phyloP scores from a whole-genome alignment of 352 stramenopile species.

The Globisporangium irregulare region DNA sequence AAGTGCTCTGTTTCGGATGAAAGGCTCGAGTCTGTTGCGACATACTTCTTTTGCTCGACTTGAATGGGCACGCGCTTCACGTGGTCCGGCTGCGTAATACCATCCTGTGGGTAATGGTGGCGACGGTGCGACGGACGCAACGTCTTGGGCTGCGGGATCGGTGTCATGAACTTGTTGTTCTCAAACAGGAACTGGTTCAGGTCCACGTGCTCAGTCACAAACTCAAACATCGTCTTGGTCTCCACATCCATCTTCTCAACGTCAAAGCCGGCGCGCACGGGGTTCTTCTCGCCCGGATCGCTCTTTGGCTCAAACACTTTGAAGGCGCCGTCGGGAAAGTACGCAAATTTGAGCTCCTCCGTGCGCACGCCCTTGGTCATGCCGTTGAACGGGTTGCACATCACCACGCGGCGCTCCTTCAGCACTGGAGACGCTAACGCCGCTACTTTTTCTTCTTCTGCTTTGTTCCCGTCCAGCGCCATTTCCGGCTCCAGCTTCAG shows the following conservation, averaged over 20 bases:
- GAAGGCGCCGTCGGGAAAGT: conserved; percentile 58
- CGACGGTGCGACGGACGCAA: background rate
- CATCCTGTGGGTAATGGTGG: background rate
- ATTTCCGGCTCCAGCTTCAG: background rate
- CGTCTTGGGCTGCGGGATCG: conserved; percentile 5
- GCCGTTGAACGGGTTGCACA: conserved; percentile 74
- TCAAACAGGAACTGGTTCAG: conserved; percentile 74
- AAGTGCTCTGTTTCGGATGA: too few relatives aligned
- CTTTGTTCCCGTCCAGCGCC: conserved; percentile 14
- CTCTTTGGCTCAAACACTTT: conserved; percentile 54
- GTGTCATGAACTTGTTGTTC: conserved; percentile 58
- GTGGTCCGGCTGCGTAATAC: background rate
- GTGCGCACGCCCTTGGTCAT: conserved; percentile 64
- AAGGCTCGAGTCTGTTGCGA: background rate
- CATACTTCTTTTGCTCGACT: background rate
- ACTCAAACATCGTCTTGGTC: conserved; percentile 43
- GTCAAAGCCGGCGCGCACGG: conserved; percentile 56
- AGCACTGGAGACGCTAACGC: conserved; percentile 16
- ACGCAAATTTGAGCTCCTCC: conserved; percentile 73
- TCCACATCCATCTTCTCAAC: conserved; percentile 53
- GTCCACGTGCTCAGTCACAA: conserved; percentile 53
- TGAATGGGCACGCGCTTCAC: conserved; percentile 15
- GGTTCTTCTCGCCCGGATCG: conserved; percentile 53
- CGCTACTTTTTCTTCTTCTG: conserved; percentile 16
- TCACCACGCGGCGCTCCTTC: conserved; percentile 41